A percentile compares a stretch with the other conserved stretches of the same genome.
phyloP scores from a whole-genome alignment of 352 stramenopile species.

The Globisporangium abappressorium region DNA sequence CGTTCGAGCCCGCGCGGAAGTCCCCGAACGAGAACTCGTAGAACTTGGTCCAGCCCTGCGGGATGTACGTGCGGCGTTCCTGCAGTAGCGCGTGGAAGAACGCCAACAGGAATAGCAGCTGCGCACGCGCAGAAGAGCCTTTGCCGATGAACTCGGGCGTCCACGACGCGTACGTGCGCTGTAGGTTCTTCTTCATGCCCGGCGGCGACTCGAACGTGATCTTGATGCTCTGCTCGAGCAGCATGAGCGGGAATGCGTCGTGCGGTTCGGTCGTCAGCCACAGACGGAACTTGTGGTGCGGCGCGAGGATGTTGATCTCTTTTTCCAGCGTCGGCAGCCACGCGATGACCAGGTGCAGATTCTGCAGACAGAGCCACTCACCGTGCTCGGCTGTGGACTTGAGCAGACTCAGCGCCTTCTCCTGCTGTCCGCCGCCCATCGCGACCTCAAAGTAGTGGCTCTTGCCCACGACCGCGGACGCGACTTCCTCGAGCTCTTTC shows the following conservation, averaged over 20 bases:
- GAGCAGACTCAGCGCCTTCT: constrained; percentile 87
- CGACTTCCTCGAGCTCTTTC: constrained; percentile 92
- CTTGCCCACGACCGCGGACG: constrained; percentile 74
- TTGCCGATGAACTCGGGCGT: constrained; percentile 67
- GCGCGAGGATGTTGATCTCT: constrained; percentile 64
- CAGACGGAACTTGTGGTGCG: constrained; percentile 90
- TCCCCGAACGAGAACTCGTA: constrained; percentile 96
- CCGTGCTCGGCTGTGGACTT: constrained; percentile 72
- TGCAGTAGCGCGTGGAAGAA: constrained; percentile 89
- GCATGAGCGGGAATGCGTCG: constrained; percentile 85
- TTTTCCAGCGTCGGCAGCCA: constrained; percentile 94
- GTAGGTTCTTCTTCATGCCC: constrained; percentile 95
- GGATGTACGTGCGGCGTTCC: constrained; percentile 90
- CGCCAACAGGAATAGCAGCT: constrained; percentile 87
- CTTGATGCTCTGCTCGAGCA: constrained; percentile 93
- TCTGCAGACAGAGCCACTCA: constrained; percentile 96
- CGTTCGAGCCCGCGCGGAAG: constrained; percentile 89
- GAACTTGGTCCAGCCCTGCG: constrained; percentile 95
- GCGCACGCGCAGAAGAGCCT: constrained; percentile 37
- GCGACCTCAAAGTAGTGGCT: constrained; percentile 92
- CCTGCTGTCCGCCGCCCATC: constrained; percentile 94
- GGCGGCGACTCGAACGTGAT: constrained; percentile 95
- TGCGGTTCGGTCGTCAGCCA: constrained; percentile 95
- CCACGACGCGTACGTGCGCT: constrained; percentile 91
- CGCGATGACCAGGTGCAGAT: constrained; percentile 93